phyloP scores from a whole-genome alignment of 116 monocot species.

The Posidonia oceanica region DNA sequence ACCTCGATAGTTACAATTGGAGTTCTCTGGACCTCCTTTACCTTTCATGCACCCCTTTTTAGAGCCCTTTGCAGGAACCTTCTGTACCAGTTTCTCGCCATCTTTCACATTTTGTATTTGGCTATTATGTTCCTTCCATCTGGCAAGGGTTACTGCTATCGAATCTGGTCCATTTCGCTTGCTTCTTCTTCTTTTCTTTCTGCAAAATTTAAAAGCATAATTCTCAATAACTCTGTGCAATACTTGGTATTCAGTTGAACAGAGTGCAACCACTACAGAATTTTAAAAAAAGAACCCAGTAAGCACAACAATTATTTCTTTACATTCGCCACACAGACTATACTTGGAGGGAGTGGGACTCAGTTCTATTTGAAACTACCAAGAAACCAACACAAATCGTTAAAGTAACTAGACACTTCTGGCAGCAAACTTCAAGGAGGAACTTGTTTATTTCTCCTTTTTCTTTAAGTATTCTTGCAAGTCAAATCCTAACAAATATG shows the following conservation, averaged over 20 bases:
- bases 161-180: constrained; percentile 20
- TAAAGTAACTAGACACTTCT: neutral
- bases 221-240: neutral
- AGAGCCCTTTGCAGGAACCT: constrained; percentile 37
- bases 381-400: neutral
- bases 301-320: neutral
- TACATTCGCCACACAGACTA: neutral
- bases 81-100: constrained; percentile 8
- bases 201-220: constrained; percentile 1
- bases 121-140: constrained; percentile 28
- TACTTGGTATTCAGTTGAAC: neutral
- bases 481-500: too few species aligned
- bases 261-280: neutral
- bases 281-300: too few species aligned
- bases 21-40: constrained; percentile 35
- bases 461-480: too few species aligned
- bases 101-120: neutral
- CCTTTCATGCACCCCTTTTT: constrained; percentile 44
- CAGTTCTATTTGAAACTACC: neutral
- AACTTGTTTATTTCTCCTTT: too few species aligned
- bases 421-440: too few species aligned
- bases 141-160: constrained; percentile 19
- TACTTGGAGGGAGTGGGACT: neutral
- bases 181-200: constrained; percentile 18
- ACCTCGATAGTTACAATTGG: constrained; percentile 11